Evolutionary conservation across 768 basidiomycete species (phyloP).

Genomic region (Fistulinella prunicolor): DNA sequence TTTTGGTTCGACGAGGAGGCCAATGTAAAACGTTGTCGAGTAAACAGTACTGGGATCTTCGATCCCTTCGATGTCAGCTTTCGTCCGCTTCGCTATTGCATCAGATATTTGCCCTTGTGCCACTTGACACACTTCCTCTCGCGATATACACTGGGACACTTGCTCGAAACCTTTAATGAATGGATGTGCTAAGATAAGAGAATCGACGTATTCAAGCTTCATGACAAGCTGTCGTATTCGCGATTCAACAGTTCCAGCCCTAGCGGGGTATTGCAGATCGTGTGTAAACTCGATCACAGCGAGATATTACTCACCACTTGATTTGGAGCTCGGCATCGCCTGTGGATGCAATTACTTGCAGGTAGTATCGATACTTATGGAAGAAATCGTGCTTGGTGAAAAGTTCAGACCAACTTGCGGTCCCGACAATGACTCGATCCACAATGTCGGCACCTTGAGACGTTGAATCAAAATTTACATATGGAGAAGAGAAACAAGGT

Average conservation of each 20-base stretch:
- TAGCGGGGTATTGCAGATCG: slow-evolving; percentile 27
- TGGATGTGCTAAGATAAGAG: slow-evolving; percentile 88
- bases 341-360: slow-evolving; percentile 93
- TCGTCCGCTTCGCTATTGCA: slow-evolving; percentile 65
- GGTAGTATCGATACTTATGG: slow-evolving; percentile 92
- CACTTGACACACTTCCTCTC: slow-evolving; percentile 85
- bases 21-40: slow-evolving; percentile 98
- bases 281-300: not conserved
- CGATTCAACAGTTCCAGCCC: slow-evolving; percentile 98
- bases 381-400: slow-evolving; percentile 97
- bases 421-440: slow-evolving; percentile 84
- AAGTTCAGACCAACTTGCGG: slow-evolving; percentile 87
- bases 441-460: slow-evolving; percentile 86
- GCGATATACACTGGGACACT: slow-evolving; percentile 75
- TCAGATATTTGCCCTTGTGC: slow-evolving; percentile 86
- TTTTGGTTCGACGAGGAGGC: slow-evolving; percentile 87
- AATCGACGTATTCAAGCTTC: slow-evolving; percentile 96
- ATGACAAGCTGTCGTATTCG: slow-evolving; percentile 93
- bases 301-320: slow-evolving; percentile 70
- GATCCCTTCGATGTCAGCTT: slow-evolving; percentile 74
- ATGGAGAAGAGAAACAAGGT: not conserved
- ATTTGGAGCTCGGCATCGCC: slow-evolving; percentile 80
- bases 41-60: slow-evolving; percentile 78
- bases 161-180: slow-evolving; percentile 94
- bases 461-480: slow-evolving; percentile 9